Conservation (phyloP, 305 asterid species). For the Fraxinus xanthoxyloides region DNA sequence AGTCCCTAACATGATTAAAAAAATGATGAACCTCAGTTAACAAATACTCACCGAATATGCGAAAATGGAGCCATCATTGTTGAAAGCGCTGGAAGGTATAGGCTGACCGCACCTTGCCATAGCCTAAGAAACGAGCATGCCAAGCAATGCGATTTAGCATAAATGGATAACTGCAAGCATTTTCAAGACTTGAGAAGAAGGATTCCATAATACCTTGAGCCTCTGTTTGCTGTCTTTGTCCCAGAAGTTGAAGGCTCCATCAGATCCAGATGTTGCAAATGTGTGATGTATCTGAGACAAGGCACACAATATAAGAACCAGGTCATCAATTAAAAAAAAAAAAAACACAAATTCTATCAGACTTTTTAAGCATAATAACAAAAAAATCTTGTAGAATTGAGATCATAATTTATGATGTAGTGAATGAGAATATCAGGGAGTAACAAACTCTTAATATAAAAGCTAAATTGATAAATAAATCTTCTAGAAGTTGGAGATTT, state of each 20-base stretch:
- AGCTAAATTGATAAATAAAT: background rate
- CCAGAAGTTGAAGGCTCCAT: constrained; percentile 92
- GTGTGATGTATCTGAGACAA: constrained; percentile 69
- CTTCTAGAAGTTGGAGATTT: background rate
- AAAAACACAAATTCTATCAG: background rate
- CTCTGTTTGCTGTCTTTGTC: constrained; percentile 98
- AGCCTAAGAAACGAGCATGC: constrained; percentile 47
- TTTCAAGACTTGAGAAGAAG: constrained; percentile 2
- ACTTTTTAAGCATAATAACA: constrained; percentile 1
- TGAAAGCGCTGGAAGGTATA: constrained; percentile 77
- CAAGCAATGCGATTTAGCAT: constrained; percentile 1
- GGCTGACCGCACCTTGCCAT: constrained; percentile 83
- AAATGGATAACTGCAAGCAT: constrained; percentile 8
- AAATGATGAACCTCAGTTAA: constrained; percentile 7
- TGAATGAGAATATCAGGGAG: background rate
- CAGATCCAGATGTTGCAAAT: constrained; percentile 93
- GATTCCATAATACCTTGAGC: constrained; percentile 59
- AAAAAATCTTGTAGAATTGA: background rate
- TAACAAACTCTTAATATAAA: background rate
- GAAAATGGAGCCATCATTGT: constrained; percentile 78
- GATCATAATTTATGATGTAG: background rate
- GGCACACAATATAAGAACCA: constrained; percentile 2
- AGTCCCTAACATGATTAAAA: background rate
- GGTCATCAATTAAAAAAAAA: background rate
- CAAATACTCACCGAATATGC: constrained; percentile 65